A percentile compares a stretch with the other conserved stretches of the same genome.
Evolutionary conservation across 2,329 filamentous ascomycete genomes (phyloP).

Genomic region (Aspergillus sp.): DNA sequence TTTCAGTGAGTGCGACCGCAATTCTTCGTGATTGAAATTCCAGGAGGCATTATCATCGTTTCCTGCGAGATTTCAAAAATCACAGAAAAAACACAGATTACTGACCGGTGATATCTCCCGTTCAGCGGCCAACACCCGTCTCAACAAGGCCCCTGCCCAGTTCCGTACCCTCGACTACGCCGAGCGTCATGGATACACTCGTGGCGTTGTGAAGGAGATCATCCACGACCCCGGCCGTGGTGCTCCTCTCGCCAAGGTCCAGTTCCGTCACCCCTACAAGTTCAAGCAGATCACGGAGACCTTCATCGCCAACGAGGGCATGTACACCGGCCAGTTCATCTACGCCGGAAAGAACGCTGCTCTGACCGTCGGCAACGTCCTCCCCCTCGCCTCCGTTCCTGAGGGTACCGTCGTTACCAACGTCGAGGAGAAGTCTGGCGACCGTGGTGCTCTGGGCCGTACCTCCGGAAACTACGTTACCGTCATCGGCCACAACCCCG

Average conservation of each 20-base stretch:
- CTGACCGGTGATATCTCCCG: conserved; percentile 33
- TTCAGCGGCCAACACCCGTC: conserved; percentile 75
- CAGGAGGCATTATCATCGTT: background rate
- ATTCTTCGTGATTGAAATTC: conserved; percentile 16
- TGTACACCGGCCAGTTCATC: conserved; percentile 99
- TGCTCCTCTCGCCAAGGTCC: conserved; percentile 93
- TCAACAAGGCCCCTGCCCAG: conserved; percentile 93
- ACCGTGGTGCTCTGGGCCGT: conserved; percentile 92
- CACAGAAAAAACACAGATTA: conserved; percentile 15
- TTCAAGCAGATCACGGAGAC: conserved; percentile 98
- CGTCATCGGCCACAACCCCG: conserved; percentile 94
- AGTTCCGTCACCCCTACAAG: conserved; percentile 97
- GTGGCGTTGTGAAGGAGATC: conserved; percentile 97
- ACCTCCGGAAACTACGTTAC: conserved; percentile 99
- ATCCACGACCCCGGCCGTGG: conserved; percentile 98
- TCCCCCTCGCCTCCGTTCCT: conserved; percentile 89
- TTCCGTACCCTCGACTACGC: conserved; percentile 96
- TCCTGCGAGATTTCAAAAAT: background rate
- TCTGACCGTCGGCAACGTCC: conserved; percentile 95
- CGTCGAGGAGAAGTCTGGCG: conserved; percentile 98
- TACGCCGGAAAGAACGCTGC: conserved; percentile 99
- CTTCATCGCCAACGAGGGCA: conserved; percentile 99
- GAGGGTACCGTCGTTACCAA: conserved; percentile 99
- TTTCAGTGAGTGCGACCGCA: conserved; percentile 63
- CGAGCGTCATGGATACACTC: conserved; percentile 96